phyloP scores from a whole-genome alignment of 2,329 filamentous ascomycete genomes.

The Stachybotrys chartarum region DNA sequence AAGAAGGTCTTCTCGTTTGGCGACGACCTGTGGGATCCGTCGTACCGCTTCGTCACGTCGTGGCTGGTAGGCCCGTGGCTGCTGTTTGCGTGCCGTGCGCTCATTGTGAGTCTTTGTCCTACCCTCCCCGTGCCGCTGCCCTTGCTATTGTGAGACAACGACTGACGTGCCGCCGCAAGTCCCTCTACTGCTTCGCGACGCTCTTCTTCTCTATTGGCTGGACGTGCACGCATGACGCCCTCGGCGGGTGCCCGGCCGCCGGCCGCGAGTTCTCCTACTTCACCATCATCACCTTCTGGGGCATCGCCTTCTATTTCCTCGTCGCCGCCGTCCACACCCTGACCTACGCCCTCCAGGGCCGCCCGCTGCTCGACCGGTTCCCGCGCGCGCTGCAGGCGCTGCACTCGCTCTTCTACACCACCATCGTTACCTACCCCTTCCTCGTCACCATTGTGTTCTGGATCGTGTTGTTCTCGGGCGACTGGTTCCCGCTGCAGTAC shows the following conservation, averaged over 20 bases:
- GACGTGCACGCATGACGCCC: slow-evolving; percentile 43
- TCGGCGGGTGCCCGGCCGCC: slow-evolving; percentile 37
- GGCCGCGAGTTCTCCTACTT: slow-evolving; percentile 69
- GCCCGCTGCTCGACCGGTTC: slow-evolving; percentile 50
- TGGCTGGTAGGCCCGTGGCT: slow-evolving; percentile 66
- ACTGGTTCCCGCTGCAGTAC: slow-evolving; percentile 46
- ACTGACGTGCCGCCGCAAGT: slow-evolving; percentile 19
- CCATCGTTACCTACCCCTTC: slow-evolving; percentile 56
- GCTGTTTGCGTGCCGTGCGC: slow-evolving; percentile 50
- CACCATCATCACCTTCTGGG: slow-evolving; percentile 77
- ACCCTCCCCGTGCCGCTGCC: not conserved
- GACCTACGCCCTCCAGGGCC: slow-evolving; percentile 51
- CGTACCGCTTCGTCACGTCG: slow-evolving; percentile 69
- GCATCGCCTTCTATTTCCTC: slow-evolving; percentile 71
- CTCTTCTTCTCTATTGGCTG: slow-evolving; percentile 64
- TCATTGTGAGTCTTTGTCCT: slow-evolving; percentile 37
- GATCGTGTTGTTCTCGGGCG: slow-evolving; percentile 47
- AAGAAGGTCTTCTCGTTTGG: slow-evolving; percentile 30
- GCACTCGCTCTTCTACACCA: slow-evolving; percentile 58
- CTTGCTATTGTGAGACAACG: not conserved
- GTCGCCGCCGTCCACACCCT: slow-evolving; percentile 62
- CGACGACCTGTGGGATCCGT: slow-evolving; percentile 41
- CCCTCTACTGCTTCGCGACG: slow-evolving; percentile 62
- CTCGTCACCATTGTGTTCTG: slow-evolving; percentile 68
- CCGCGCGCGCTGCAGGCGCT: slow-evolving; percentile 57